Conservation (phyloP, 1,139 yeast genomes). For the Geotrichum phurueaensis region DNA sequence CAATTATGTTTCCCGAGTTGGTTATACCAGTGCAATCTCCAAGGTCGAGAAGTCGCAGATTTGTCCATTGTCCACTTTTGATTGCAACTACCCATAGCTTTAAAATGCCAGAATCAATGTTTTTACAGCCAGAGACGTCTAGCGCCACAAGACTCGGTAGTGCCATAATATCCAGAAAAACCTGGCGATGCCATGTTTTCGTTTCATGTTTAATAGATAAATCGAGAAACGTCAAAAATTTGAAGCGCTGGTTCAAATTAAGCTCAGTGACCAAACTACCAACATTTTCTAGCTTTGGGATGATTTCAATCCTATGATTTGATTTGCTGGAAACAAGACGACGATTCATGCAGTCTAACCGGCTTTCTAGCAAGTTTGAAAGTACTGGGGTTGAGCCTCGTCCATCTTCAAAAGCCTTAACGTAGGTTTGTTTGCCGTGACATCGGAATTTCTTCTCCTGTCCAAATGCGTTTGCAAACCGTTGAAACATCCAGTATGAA, state of each 20-base stretch:
- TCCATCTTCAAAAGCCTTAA: neutral
- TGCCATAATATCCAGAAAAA: conserved; percentile 19
- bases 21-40: neutral
- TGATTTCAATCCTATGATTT: conserved; percentile 18
- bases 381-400: neutral
- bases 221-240: conserved; percentile 22
- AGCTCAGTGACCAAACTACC: conserved; percentile 15
- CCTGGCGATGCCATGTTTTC: conserved; percentile 12
- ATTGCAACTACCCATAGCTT: conserved; percentile 26
- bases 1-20: neutral
- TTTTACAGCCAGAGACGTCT: conserved; percentile 23
- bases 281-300: conserved; percentile 11
- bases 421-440: conserved; percentile 18
- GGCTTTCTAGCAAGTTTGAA: neutral
- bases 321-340: conserved; percentile 12
- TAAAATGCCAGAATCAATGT: conserved; percentile 17
- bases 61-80: conserved; percentile 22
- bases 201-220: conserved; percentile 8
- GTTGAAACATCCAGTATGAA: conserved; percentile 24
- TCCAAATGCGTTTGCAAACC: conserved; percentile 24
- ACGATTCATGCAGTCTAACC: conserved; percentile 8
- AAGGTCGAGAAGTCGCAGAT: conserved; percentile 21
- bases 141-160: conserved; percentile 23
- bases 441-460: conserved; percentile 22
- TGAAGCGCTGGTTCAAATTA: conserved; percentile 3